These are phyloP conservation scores for Calonectria crousiana DNA, from an alignment of 2,329 filamentous ascomycete genomes.

Conservation along the genomic window DNA sequence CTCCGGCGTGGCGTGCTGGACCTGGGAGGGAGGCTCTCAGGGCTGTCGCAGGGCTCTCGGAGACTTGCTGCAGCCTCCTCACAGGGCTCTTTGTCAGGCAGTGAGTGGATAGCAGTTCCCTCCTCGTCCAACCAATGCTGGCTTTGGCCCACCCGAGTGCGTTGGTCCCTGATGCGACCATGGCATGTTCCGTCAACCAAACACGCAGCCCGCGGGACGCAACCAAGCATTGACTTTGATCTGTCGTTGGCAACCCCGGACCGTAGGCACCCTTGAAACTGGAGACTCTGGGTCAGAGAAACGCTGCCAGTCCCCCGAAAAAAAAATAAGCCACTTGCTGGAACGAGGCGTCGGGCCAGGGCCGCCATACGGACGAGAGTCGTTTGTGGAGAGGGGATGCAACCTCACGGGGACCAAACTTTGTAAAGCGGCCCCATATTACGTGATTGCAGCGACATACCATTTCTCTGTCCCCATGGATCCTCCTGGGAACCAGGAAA, in stretches of 20 bases:
- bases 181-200: constrained; percentile 31
- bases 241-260: constrained; percentile 16
- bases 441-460: constrained; percentile 11
- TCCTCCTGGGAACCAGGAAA: not conserved
- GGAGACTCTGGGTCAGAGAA: not conserved
- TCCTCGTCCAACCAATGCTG: not conserved
- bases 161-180: constrained; percentile 24
- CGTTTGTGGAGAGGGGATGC: constrained; percentile 6
- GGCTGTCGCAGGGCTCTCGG: constrained; percentile 11
- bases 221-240: constrained; percentile 32
- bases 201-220: constrained; percentile 9
- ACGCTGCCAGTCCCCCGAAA: not conserved
- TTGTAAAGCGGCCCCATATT: constrained; percentile 24
- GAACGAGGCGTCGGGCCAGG: not conserved
- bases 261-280: constrained; percentile 23
- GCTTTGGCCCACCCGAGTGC: constrained; percentile 29
- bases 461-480: not conserved
- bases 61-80: constrained; percentile 3
- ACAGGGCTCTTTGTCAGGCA: not conserved
- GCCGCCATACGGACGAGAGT: not conserved
- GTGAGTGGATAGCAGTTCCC: constrained; percentile 9
- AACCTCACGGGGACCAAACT: constrained; percentile 10
- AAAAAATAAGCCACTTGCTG: constrained; percentile 4
- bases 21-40: not conserved
- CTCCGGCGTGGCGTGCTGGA: constrained; percentile 18